Percentiles rank a stretch among this genome's conserved stretches.
Conservation (phyloP, 768 basidiomycete species). For the Lentinula sp. region DNA sequence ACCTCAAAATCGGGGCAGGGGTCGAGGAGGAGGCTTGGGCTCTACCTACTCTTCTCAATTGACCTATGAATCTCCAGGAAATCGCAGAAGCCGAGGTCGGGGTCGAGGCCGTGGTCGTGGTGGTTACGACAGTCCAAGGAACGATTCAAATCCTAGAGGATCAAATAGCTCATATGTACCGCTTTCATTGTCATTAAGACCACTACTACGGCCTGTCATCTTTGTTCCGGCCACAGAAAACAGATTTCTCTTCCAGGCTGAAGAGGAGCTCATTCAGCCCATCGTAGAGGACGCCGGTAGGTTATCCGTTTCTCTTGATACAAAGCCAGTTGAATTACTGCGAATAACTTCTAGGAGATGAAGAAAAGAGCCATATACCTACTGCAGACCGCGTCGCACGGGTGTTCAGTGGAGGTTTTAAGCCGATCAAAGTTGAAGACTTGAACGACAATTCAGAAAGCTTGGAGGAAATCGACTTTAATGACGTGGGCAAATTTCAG, state of each 20-base stretch:
- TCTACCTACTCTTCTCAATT: constrained; percentile 7
- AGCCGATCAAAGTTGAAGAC: constrained; percentile 19
- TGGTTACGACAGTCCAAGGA: constrained; percentile 13
- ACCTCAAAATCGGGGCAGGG: constrained; percentile 5
- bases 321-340: not conserved
- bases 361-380: constrained; percentile 51
- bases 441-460: constrained; percentile 25
- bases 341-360: constrained; percentile 29
- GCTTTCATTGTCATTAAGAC: constrained; percentile 54
- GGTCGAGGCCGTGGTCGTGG: constrained; percentile 16
- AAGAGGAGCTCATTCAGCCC: constrained; percentile 59
- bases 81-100: constrained; percentile 18
- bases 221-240: constrained; percentile 61
- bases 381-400: constrained; percentile 64
- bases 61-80: not conserved
- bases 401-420: constrained; percentile 45
- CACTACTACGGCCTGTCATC: constrained; percentile 56
- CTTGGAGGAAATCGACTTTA: constrained; percentile 62
- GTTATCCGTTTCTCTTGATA: constrained; percentile 17
- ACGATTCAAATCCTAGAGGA: constrained; percentile 7
- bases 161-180: constrained; percentile 25
- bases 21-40: constrained; percentile 16
- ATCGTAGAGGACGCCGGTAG: constrained; percentile 45
- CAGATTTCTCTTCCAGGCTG: constrained; percentile 43
- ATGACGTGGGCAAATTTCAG: constrained; percentile 45